phyloP scores from a whole-genome alignment of 768 basidiomycete genomes.

The Boletellus ananiceps region DNA sequence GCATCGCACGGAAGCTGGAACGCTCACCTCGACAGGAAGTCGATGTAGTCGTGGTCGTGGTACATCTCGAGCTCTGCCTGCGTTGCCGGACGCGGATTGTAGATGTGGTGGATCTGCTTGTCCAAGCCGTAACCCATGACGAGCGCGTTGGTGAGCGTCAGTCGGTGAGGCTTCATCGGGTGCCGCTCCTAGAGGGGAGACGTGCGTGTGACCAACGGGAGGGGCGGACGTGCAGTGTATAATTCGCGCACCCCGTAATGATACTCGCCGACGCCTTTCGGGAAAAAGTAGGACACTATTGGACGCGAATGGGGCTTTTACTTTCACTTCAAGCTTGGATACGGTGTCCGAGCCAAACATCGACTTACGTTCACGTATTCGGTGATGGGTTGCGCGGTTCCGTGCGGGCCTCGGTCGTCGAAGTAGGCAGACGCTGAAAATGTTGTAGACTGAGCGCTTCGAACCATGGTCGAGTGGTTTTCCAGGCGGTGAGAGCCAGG shows the following conservation, averaged over 20 bases:
- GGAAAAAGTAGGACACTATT: constrained; percentile 94
- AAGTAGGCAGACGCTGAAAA: constrained; percentile 77
- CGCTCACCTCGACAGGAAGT: constrained; percentile 84
- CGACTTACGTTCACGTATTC: constrained; percentile 67
- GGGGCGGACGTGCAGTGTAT: not conserved
- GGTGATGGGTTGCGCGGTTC: constrained; percentile 74
- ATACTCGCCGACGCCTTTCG: constrained; percentile 88
- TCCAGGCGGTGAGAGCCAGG: too few species aligned
- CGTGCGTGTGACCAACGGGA: constrained; percentile 3
- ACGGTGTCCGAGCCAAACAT: not conserved
- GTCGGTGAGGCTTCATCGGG: constrained; percentile 96
- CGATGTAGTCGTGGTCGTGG: constrained; percentile 93
- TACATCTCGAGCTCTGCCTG: constrained; percentile 86
- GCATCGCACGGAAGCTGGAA: not conserved
- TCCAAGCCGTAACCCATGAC: constrained; percentile 96
- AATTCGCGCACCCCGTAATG: constrained; percentile 82
- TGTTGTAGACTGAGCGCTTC: constrained; percentile 40
- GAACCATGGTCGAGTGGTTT: constrained; percentile 30
- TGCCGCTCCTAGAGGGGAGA: constrained; percentile 72
- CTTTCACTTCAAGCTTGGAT: constrained; percentile 18
- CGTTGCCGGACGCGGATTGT: constrained; percentile 84
- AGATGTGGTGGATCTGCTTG: constrained; percentile 90
- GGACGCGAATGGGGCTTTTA: constrained; percentile 45
- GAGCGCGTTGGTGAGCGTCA: constrained; percentile 94
- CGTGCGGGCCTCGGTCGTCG: constrained; percentile 65